Conservation (phyloP, 495 filamentous ascomycete species). For the Corynascus novoguineensis region DNA sequence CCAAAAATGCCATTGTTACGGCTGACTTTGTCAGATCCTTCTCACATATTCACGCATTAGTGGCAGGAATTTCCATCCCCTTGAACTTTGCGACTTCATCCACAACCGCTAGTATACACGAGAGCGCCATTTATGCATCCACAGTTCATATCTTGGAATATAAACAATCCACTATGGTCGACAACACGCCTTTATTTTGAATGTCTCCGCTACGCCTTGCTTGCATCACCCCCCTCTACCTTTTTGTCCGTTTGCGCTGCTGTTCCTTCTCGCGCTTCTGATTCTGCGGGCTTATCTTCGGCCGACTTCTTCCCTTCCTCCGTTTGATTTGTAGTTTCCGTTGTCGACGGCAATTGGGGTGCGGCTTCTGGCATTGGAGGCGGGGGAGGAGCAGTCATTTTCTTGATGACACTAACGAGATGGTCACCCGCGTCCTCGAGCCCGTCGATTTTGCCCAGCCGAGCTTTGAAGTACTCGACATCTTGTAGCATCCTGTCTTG, state of each 20-base stretch:
- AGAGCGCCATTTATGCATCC: neutral
- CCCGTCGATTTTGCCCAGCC: constrained; percentile 74
- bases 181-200: neutral
- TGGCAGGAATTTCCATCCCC: too few relatives aligned
- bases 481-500: constrained; percentile 68
- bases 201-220: constrained; percentile 1
- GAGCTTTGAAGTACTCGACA: constrained; percentile 66
- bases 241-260: neutral
- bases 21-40: too few relatives aligned
- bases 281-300: neutral
- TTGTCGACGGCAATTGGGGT: neutral
- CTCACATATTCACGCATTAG: too few relatives aligned
- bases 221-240: neutral
- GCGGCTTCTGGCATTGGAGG: constrained; percentile 2
- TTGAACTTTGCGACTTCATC: too few relatives aligned
- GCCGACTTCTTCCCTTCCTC: neutral
- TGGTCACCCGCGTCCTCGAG: constrained; percentile 64
- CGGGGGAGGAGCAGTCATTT: constrained; percentile 27
- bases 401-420: constrained; percentile 60
- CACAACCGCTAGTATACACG: too few relatives aligned
- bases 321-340: neutral
- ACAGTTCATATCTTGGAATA: neutral
- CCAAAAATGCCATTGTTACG: too few relatives aligned
- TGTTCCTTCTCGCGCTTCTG: neutral
- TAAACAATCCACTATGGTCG: neutral